Percentiles rank a stretch among this genome's conserved stretches.
Evolutionary conservation across 768 basidiomycete genomes (phyloP).

Genomic region (Phaeotremella fagi): DNA sequence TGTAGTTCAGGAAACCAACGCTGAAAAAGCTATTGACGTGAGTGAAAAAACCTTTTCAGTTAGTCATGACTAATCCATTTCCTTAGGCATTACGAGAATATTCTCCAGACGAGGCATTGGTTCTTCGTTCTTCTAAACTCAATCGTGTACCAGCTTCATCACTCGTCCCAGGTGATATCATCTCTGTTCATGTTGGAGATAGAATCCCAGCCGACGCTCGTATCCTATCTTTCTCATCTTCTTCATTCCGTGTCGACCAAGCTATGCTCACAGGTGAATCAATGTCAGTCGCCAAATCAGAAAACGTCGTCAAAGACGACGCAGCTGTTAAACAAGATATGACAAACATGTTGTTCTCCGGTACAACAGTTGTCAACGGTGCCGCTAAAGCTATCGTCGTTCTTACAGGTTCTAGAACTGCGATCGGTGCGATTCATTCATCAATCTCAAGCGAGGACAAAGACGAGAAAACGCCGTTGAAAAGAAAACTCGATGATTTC

Average conservation of each 20-base stretch:
- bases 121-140: constrained; percentile 66
- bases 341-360: constrained; percentile 93
- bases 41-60: constrained; percentile 47
- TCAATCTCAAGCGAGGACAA: constrained; percentile 76
- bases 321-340: constrained; percentile 96
- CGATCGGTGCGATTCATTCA: constrained; percentile 95
- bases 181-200: constrained; percentile 87
- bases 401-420: constrained; percentile 77
- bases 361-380: constrained; percentile 94
- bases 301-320: constrained; percentile 62
- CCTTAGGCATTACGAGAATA: constrained; percentile 88
- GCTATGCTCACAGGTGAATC: constrained; percentile 96
- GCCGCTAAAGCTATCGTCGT: constrained; percentile 81
- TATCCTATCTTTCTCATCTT: constrained; percentile 80
- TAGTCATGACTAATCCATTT: constrained; percentile 1
- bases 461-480: constrained; percentile 91
- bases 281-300: constrained; percentile 75
- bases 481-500: constrained; percentile 96
- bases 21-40: constrained; percentile 95
- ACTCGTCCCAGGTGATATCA: constrained; percentile 91
- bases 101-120: constrained; percentile 93
- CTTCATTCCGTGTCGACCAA: constrained; percentile 91
- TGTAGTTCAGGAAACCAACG: constrained; percentile 92
- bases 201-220: constrained; percentile 93
- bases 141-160: constrained; percentile 74